Base-by-base conservation (phyloP, 257 asterid species). In the Solanum arcanum region DNA sequence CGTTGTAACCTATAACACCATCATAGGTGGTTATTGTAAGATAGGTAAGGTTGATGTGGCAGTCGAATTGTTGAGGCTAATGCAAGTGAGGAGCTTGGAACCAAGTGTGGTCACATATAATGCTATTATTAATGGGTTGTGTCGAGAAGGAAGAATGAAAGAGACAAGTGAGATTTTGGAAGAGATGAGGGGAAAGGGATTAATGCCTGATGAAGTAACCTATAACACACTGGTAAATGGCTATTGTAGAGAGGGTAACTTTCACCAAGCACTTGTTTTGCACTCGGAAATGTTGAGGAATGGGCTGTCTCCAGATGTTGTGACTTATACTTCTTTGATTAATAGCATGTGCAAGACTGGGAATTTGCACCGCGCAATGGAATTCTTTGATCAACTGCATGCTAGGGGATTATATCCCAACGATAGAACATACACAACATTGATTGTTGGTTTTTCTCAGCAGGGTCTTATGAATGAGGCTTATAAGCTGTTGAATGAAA, bases 171-270 rank as follows among this genome's bases (percentile, higher is more conserved):
- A 89, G 88, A 91, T 93, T 75, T 87, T 96, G 46, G 83, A 89
- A 68, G 98, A 93, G 89, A 94, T 96, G 96, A 93, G 91, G 89
- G 84, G 82, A 56, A 90, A 83, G 15, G 93, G 98, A 35, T 90
- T 95, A 90, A 83, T 88, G 88, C 98, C 99, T 0, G 96, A 95
- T 88, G 96, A 93, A 89, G 91, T 96, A 33, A 95, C 99, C 0
- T 96, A 94, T 88, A 95, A 96, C 86, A 96, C 96, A 1, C 95
- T 96, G 15, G 93, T 96, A 8, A 92, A 95, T 90, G 99, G 99
- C 86, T 92, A 92, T 84, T 96, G 99, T 88, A 93, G 91, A 87
- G 94, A 89, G 83, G 98, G 97, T 37, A 92, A 94, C 89, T 89
- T 96, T 88, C 98, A 95, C 80, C 96, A 93, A 68, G 98, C 96